phyloP scores from a whole-genome alignment of 2,329 filamentous ascomycete genomes.

The Meredithiella fracta region DNA sequence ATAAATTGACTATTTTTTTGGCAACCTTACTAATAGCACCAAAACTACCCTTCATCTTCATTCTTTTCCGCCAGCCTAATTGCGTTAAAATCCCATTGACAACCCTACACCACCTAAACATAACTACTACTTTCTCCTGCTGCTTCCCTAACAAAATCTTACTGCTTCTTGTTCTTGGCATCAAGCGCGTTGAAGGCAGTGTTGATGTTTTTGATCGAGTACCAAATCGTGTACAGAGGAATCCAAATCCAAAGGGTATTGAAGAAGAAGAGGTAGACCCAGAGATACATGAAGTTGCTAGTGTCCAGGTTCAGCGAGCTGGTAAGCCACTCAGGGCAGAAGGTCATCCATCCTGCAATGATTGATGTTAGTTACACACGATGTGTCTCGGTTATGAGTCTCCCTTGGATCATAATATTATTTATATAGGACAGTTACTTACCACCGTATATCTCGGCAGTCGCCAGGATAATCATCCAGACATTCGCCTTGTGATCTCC shows the following conservation, averaged over 20 bases:
- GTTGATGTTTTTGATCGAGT: conserved; percentile 37
- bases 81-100: no score
- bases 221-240: conserved; percentile 41
- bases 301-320: conserved; percentile 45
- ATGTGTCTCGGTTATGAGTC: not conserved
- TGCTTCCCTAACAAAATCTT: not conserved
- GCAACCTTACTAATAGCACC: no score
- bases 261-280: conserved; percentile 53
- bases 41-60: no score
- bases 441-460: conserved; percentile 50
- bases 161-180: conserved; percentile 17
- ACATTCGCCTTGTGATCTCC: conserved; percentile 38
- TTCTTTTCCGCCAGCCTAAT: no score
- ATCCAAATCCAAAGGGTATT: conserved; percentile 52
- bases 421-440: no score
- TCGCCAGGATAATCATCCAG: conserved; percentile 48
- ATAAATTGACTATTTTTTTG: no score
- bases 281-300: conserved; percentile 51
- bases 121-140: no score
- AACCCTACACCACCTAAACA: no score
- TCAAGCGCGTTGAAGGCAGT: conserved; percentile 30
- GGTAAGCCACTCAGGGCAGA: conserved; percentile 52
- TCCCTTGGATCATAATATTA: not conserved
- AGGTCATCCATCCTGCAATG: conserved; percentile 49
- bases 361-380: not conserved